A percentile compares a stretch with the other conserved stretches of the same genome.
These are phyloP conservation scores for Melastoma candidum DNA, from an alignment of 441 rosid species.

Conservation along the genomic window DNA sequence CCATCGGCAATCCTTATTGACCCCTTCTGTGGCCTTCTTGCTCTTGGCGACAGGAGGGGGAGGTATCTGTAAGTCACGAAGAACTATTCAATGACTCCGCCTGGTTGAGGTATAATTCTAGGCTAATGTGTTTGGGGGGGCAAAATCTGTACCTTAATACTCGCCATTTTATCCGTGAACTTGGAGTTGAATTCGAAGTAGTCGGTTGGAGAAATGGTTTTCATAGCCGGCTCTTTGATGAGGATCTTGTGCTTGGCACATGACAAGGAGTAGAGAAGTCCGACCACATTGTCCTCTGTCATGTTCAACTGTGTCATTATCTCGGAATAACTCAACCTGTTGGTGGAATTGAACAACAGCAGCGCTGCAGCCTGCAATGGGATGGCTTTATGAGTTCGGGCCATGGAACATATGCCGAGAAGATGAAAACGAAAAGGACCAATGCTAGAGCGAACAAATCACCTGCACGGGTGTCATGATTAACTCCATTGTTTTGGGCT, in stretches of 20 bases:
- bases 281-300: conserved; percentile 5
- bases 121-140: neutral
- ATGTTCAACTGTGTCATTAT: conserved; percentile 7
- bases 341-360: conserved; percentile 4
- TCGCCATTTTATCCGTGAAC: conserved; percentile 5
- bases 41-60: neutral
- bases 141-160: conserved; percentile 1
- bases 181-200: conserved; percentile 8
- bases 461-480: conserved; percentile 2
- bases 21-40: conserved; percentile 6
- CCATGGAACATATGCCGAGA: neutral
- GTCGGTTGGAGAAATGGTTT: conserved; percentile 4
- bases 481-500: neutral
- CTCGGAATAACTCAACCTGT: conserved; percentile 1
- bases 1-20: conserved; percentile 2
- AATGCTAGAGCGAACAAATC: neutral
- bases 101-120: neutral
- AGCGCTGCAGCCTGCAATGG: conserved; percentile 6
- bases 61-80: conserved; percentile 3
- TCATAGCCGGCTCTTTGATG: conserved; percentile 3
- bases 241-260: conserved; percentile 9
- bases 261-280: conserved; percentile 6
- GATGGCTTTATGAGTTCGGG: neutral
- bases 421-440: neutral
- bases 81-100: neutral